Base-by-base conservation (phyloP, 176 grass and related monocot genomes). In the Oryza australiensis region DNA sequence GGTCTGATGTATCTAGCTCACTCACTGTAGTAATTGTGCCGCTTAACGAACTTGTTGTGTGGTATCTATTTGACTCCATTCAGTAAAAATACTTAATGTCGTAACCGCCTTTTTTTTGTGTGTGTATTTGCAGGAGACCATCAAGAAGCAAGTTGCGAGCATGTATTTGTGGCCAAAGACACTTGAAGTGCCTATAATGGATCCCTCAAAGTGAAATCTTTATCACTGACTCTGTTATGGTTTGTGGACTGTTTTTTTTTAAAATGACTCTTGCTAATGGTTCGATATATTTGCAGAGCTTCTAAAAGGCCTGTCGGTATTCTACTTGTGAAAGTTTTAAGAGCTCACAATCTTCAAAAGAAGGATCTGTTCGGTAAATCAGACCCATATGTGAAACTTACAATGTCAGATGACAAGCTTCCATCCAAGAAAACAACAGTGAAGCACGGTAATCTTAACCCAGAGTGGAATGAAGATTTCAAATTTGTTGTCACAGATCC, bases 111-210 rank as follows among this genome's bases (percentile, higher is more conserved):
- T 59, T 48, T 74, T 83, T 83, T 64, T 37, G 35, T 8, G 6
- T 37, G 35, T 65, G 38, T 51, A 23, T 79, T 88, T 91, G 66
- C 88, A 98, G 92, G 95, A 93, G 42, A 94, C 84, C 20, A 93
- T 98, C 37, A 98, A 93, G 80, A 91, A 98, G 30, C 95, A 94
- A 85, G 90, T 98, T 76, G 92, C 87, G 0, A 94, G 72, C 78
- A 94, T 98, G 95, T 98, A 98, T 82, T 71, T 94, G 66, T 98
- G 95, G 95, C 92, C 95, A 33, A 98, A 89, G 82, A 91, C 86
- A 72, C 73, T 98, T 76, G 88, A 94, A 94, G 92, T 98, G 26
- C 40, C 95, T 78, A 86, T 95, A 77, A 87, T 98, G 84, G 92
- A 95, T 85, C 81, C 88, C 83, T 82, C 92, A 62, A 98, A 89